Conservation (phyloP, 1,284 basidiomycete species). For the Cutaneotrichosporon cutaneum region DNA sequence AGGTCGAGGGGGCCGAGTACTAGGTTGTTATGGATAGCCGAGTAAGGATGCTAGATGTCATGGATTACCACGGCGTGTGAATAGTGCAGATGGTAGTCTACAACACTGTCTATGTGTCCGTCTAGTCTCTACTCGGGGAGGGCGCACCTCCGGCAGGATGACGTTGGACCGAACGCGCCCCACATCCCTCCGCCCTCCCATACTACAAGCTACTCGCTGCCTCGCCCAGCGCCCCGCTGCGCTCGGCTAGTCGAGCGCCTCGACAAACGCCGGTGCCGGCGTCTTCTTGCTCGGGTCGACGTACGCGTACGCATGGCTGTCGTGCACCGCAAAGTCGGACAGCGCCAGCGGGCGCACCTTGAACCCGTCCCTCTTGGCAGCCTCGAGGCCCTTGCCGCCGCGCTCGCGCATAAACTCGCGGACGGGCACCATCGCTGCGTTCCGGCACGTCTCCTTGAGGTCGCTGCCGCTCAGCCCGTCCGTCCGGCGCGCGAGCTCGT, state of each 20-base stretch:
- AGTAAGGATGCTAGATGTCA: not conserved
- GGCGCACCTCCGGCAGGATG: no score
- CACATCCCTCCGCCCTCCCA: not conserved
- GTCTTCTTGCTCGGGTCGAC: constrained; percentile 44
- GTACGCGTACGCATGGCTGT: constrained; percentile 50
- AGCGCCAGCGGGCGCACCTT: constrained; percentile 67
- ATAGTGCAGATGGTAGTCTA: constrained; percentile 3
- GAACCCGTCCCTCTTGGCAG: constrained; percentile 63
- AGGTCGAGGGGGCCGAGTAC: constrained; percentile 45
- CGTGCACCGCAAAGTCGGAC: constrained; percentile 67
- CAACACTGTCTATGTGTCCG: not conserved
- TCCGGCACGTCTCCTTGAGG: constrained; percentile 89
- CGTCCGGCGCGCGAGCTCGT: constrained; percentile 68
- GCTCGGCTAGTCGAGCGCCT: constrained; percentile 43
- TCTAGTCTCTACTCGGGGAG: not conserved
- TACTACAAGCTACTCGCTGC: not conserved
- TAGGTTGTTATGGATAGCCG: constrained; percentile 14
- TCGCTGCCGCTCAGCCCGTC: constrained; percentile 87
- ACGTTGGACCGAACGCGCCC: not conserved
- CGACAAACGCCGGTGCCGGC: constrained; percentile 31
- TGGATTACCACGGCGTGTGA: not conserved
- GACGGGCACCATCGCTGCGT: constrained; percentile 86
- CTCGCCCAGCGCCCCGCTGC: not conserved
- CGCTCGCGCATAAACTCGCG: constrained; percentile 75
- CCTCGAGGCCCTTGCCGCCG: constrained; percentile 51